A percentile compares a stretch with the other conserved stretches of the same genome.
phyloP scores from a whole-genome alignment of 169 alveolate genomes.

The Plasmodium berghei region DNA sequence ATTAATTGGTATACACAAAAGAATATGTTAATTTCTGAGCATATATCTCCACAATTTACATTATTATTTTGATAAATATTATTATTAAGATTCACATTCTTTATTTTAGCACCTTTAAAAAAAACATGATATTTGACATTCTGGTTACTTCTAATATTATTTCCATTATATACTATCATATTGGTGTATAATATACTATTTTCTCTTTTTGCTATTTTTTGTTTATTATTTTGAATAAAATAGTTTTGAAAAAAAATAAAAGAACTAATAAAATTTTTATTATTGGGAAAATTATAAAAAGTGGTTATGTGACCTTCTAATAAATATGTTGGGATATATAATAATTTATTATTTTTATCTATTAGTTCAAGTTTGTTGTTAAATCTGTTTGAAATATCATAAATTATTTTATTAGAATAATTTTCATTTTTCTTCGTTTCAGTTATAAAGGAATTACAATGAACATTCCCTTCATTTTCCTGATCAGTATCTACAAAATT shows the following conservation, averaged over 20 bases:
- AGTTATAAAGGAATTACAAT: neutral
- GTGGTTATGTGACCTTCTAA: conserved; percentile 23
- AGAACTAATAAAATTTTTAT: conserved; percentile 19
- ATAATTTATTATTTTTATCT: conserved; percentile 64
- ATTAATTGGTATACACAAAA: conserved; percentile 61
- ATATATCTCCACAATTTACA: neutral
- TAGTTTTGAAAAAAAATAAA: conserved; percentile 58
- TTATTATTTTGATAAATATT: neutral
- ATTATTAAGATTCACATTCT: too few relatives aligned
- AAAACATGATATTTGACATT: too few relatives aligned
- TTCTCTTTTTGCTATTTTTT: conserved; percentile 38
- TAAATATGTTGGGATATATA: conserved; percentile 52
- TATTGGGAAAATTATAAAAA: conserved; percentile 8
- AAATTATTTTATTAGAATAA: neutral
- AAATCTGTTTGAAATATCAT: conserved; percentile 20
- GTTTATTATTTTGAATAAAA: conserved; percentile 34
- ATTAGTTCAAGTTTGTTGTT: conserved; percentile 30
- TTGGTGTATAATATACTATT: conserved; percentile 39
- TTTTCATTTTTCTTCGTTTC: conserved; percentile 12
- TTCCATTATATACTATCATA: conserved; percentile 5
- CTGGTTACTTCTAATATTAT: too few relatives aligned
- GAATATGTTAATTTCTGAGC: conserved; percentile 4
- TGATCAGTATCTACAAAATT: neutral
- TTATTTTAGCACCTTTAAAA: too few relatives aligned
- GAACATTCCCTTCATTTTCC: neutral